phyloP scores from a whole-genome alignment of 2,329 filamentous ascomycete species.

The Fusarium incarnatum region DNA sequence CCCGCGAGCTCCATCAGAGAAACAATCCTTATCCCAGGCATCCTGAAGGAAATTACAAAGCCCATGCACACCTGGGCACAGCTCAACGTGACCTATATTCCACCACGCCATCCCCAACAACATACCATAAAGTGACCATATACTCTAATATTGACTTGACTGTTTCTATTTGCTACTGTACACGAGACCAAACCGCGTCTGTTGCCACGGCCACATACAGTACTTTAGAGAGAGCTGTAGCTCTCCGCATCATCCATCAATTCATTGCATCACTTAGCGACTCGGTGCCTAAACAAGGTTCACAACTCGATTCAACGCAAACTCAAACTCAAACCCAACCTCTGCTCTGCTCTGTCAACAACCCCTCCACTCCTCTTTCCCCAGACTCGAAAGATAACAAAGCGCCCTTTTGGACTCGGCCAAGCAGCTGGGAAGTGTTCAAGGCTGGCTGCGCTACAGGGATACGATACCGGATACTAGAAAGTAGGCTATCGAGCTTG shows the following conservation, averaged over 20 bases:
- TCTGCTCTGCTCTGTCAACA: not conserved
- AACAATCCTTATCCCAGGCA: constrained; percentile 8
- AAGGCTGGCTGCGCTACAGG: constrained; percentile 22
- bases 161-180: not conserved
- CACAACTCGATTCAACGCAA: constrained; percentile 12
- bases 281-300: constrained; percentile 25
- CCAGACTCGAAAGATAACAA: constrained; percentile 12
- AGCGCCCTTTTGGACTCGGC: not conserved
- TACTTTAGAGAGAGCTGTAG: not conserved
- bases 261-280: not conserved
- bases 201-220: not conserved
- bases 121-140: constrained; percentile 38
- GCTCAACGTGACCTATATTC: constrained; percentile 34
- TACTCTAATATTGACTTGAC: constrained; percentile 20
- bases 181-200: constrained; percentile 21
- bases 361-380: constrained; percentile 7
- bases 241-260: constrained; percentile 3
- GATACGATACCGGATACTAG: constrained; percentile 18
- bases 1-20: not conserved
- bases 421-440: constrained; percentile 9
- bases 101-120: constrained; percentile 36
- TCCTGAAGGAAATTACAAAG: constrained; percentile 36
- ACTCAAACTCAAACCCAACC: constrained; percentile 12
- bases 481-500: constrained; percentile 25
- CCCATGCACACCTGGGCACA: constrained; percentile 31